Conservation (phyloP, 495 filamentous ascomycete species). For the Tuber indicum region DNA sequence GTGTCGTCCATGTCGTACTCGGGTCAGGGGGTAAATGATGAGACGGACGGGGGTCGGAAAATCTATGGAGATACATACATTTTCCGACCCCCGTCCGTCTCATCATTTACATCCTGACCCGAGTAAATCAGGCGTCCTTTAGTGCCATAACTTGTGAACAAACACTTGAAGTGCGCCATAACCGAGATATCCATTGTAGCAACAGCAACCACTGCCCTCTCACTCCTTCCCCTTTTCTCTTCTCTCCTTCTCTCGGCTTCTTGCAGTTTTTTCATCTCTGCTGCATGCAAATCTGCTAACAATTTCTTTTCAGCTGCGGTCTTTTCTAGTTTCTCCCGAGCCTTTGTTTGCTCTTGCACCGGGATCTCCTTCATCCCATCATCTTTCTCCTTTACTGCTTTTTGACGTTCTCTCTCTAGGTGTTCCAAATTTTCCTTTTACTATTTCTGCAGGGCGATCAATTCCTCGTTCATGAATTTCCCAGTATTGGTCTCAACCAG, state of each 20-base stretch:
- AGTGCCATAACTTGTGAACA: background rate
- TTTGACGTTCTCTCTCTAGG: slow-evolving; percentile 25
- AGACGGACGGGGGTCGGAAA: too few relatives aligned
- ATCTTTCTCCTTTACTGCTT: slow-evolving; percentile 34
- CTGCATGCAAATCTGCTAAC: background rate
- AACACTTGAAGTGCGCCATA: background rate
- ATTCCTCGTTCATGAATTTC: slow-evolving; percentile 39
- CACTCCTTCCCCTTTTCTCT: background rate
- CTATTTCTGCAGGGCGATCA: slow-evolving; percentile 19
- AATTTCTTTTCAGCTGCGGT: background rate
- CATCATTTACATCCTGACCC: too few relatives aligned
- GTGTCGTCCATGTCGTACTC: background rate
- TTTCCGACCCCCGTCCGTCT: too few relatives aligned
- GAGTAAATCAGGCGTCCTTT: background rate
- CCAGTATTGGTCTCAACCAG: slow-evolving; percentile 44
- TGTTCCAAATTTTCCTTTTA: slow-evolving; percentile 27
- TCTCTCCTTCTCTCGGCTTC: background rate
- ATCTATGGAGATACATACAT: too few relatives aligned
- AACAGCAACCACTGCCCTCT: background rate
- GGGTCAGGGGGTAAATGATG: too few relatives aligned
- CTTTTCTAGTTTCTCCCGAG: background rate
- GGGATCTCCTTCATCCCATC: slow-evolving; percentile 6
- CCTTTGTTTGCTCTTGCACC: background rate
- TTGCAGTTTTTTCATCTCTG: background rate
- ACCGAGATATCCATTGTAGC: background rate